A percentile compares a stretch with the other conserved stretches of the same genome.
phyloP scores from a whole-genome alignment of 2,329 filamentous ascomycete genomes.

The Tolypocladium tropicale region DNA sequence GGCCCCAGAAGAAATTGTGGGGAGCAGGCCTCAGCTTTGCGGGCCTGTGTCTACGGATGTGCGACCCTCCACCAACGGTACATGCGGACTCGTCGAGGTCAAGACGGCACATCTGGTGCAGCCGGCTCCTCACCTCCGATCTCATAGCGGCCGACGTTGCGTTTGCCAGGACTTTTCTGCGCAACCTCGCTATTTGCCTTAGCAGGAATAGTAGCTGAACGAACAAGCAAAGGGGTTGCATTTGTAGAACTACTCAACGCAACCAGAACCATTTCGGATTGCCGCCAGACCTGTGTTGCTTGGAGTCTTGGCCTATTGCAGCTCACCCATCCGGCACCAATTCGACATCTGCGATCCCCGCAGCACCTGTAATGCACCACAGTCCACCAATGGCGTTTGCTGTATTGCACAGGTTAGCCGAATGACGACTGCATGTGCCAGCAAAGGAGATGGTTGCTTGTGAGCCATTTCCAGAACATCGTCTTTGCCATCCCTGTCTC shows the following conservation, averaged over 20 bases:
- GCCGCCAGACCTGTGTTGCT: not conserved
- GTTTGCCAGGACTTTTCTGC: not conserved
- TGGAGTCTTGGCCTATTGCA: not conserved
- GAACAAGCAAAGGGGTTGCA: not conserved
- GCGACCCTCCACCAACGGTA: not conserved
- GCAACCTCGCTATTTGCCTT: not conserved
- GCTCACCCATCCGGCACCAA: not conserved
- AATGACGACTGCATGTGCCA: not conserved
- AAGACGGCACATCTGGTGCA: not conserved
- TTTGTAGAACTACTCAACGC: not conserved
- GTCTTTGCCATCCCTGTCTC: slow-evolving; percentile 2
- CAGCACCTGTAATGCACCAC: not conserved
- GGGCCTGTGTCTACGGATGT: not conserved
- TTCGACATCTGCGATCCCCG: not conserved
- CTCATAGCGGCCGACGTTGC: not conserved
- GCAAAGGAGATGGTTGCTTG: slow-evolving; percentile 1
- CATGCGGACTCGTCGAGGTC: not conserved
- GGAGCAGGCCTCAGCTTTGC: not conserved
- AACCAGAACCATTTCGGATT: not conserved
- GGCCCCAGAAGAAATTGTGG: not conserved
- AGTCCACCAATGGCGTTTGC: not conserved
- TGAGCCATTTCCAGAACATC: slow-evolving; percentile 9
- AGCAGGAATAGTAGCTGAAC: not conserved
- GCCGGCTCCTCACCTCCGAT: not conserved
- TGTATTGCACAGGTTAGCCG: not conserved